Conservation (phyloP, 1,284 basidiomycete species). For the Ceratobasidium sp. region DNA sequence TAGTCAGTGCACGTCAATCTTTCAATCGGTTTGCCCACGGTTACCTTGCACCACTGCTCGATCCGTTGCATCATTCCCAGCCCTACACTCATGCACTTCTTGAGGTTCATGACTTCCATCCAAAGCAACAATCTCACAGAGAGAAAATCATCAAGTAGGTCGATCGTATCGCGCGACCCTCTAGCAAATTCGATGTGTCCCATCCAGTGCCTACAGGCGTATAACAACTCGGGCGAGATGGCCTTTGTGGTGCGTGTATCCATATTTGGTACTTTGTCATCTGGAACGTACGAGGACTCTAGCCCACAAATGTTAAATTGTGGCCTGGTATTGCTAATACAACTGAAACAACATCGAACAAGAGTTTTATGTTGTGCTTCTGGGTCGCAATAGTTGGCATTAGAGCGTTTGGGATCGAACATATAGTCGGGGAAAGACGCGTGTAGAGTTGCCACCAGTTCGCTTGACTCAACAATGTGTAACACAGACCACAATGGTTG, state of each 20-base stretch:
- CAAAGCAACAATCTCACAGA: conserved; percentile 1
- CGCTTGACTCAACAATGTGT: neutral
- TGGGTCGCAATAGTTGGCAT: neutral
- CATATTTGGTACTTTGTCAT: neutral
- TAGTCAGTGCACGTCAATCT: too few relatives aligned
- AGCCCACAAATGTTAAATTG: conserved; percentile 14
- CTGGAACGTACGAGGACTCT: neutral
- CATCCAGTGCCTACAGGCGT: neutral
- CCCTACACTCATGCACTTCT: neutral
- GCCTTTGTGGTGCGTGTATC: neutral
- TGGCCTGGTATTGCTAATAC: neutral
- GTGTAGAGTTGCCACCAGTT: neutral
- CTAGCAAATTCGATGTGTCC: neutral
- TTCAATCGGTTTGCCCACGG: too few relatives aligned
- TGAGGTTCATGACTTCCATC: conserved; percentile 15
- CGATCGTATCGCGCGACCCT: neutral
- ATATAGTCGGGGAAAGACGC: neutral
- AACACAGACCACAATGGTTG: neutral
- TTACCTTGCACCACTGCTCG: neutral
- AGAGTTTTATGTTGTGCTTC: neutral
- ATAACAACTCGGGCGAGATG: neutral
- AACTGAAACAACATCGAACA: neutral
- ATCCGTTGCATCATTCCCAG: neutral
- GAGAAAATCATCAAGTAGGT: neutral
- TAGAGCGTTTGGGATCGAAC: neutral